These are phyloP conservation scores for Xanthoceras sorbifolium DNA, from an alignment of 345 rosid genomes.

Conservation along the genomic window DNA sequence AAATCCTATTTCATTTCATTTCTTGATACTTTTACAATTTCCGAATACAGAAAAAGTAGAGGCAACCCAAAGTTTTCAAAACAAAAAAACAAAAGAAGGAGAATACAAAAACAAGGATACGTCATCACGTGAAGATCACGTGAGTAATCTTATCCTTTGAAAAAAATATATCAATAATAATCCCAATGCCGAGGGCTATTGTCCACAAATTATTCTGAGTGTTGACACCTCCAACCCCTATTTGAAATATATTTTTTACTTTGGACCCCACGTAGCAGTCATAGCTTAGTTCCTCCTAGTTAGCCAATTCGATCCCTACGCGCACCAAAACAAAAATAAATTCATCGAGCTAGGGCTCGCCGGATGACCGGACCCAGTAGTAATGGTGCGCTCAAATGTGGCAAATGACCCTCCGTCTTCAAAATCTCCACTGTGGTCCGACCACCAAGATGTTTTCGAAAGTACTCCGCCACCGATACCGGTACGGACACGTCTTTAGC, in stretches of 20 bases:
- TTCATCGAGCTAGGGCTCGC: constrained; percentile 64
- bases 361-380: constrained; percentile 60
- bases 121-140: constrained; percentile 42
- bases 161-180: background rate
- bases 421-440: constrained; percentile 60
- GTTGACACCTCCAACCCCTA: constrained; percentile 31
- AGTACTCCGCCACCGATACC: constrained; percentile 63
- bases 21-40: no score
- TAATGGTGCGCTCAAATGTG: constrained; percentile 78
- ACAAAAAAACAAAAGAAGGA: background rate
- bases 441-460: constrained; percentile 67
- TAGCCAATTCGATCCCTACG: background rate
- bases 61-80: background rate
- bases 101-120: constrained; percentile 6
- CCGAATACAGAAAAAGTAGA: background rate
- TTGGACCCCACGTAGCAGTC: constrained; percentile 9
- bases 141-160: constrained; percentile 45
- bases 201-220: constrained; percentile 40
- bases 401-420: constrained; percentile 80
- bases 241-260: background rate
- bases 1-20: background rate
- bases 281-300: background rate
- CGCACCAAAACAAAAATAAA: background rate
- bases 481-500: constrained; percentile 67
- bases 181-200: constrained; percentile 23